Conservation (phyloP, 2,329 filamentous ascomycete species). For the Mollisiaceae sp. region DNA sequence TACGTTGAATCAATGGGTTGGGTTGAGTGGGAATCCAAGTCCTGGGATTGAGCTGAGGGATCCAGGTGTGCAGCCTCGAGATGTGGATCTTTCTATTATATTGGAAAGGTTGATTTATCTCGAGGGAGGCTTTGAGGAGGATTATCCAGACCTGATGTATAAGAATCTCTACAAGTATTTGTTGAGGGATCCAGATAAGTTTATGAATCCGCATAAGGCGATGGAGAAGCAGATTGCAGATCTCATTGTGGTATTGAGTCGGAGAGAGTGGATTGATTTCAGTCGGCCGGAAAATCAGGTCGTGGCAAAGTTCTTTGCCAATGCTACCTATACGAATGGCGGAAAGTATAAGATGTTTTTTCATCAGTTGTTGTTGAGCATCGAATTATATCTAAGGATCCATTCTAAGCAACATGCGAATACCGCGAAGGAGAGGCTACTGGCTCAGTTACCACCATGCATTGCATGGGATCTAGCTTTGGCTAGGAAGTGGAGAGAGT, state of each 20-base stretch:
- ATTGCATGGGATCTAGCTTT: conserved; percentile 76
- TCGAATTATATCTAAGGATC: conserved; percentile 74
- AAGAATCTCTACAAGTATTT: conserved; percentile 70
- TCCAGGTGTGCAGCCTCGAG: conserved; percentile 62
- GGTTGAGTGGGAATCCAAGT: conserved; percentile 60
- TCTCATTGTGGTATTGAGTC: conserved; percentile 70
- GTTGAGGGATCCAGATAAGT: conserved; percentile 69
- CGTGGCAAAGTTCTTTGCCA: conserved; percentile 73
- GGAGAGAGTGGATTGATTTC: conserved; percentile 77
- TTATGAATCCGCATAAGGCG: conserved; percentile 63
- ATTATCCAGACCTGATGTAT: conserved; percentile 62
- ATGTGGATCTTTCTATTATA: conserved; percentile 62
- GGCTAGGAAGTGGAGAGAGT: conserved; percentile 74
- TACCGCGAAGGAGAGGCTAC: conserved; percentile 66
- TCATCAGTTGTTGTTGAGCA: conserved; percentile 75
- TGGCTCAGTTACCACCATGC: conserved; percentile 68
- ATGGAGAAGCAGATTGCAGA: conserved; percentile 76
- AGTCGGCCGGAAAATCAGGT: conserved; percentile 73
- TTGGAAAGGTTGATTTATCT: conserved; percentile 64
- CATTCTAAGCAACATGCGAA: conserved; percentile 65
- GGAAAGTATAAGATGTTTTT: conserved; percentile 67
- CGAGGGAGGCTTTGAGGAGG: conserved; percentile 60
- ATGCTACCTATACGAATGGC: conserved; percentile 60
- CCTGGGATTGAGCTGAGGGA: conserved; percentile 63
- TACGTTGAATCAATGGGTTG: conserved; percentile 73